A percentile compares a stretch with the other conserved stretches of the same genome.
Evolutionary conservation across 2,329 filamentous ascomycete species (phyloP).

Genomic region (Pseudocercospora cruenta): DNA sequence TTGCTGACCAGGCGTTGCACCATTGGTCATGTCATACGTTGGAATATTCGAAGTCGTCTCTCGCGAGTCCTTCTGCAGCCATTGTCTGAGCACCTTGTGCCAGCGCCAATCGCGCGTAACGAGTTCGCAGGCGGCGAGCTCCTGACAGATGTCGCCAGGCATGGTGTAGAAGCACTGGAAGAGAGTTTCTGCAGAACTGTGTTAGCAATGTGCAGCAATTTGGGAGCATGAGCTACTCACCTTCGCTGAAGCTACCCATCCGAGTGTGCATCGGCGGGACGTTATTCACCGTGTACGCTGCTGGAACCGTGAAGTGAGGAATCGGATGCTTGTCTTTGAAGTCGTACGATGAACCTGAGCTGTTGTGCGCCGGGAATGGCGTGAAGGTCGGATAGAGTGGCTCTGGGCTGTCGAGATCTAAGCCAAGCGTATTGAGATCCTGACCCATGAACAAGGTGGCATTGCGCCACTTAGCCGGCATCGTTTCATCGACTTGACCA

Average conservation of each 20-base stretch:
- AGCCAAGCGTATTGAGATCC: constrained; percentile 64
- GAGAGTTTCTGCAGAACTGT: constrained; percentile 62
- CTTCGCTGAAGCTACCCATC: constrained; percentile 41
- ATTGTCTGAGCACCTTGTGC: constrained; percentile 58
- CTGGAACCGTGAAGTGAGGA: constrained; percentile 65
- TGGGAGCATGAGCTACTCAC: constrained; percentile 23
- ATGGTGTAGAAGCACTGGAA: constrained; percentile 73
- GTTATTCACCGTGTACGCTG: constrained; percentile 68
- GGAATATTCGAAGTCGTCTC: constrained; percentile 38
- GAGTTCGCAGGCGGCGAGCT: constrained; percentile 66
- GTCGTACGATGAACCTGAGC: constrained; percentile 46
- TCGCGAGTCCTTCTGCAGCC: constrained; percentile 59
- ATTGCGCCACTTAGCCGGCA: constrained; percentile 33
- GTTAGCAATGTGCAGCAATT: constrained; percentile 13
- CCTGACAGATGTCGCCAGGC: constrained; percentile 67
- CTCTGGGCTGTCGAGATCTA: constrained; percentile 59
- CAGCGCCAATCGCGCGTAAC: constrained; percentile 57
- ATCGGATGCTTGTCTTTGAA: constrained; percentile 53
- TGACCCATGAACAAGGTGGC: constrained; percentile 60
- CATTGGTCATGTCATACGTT: constrained; percentile 35
- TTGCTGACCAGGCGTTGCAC: constrained; percentile 32
- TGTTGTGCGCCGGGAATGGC: constrained; percentile 58
- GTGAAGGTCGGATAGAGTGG: constrained; percentile 67
- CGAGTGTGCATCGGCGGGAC: constrained; percentile 60
- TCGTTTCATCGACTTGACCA: constrained; percentile 34